Evolutionary conservation across 192 early-diverging fungal genomes (phyloP).

Genomic region (Borealophlyctis nickersoniae): DNA sequence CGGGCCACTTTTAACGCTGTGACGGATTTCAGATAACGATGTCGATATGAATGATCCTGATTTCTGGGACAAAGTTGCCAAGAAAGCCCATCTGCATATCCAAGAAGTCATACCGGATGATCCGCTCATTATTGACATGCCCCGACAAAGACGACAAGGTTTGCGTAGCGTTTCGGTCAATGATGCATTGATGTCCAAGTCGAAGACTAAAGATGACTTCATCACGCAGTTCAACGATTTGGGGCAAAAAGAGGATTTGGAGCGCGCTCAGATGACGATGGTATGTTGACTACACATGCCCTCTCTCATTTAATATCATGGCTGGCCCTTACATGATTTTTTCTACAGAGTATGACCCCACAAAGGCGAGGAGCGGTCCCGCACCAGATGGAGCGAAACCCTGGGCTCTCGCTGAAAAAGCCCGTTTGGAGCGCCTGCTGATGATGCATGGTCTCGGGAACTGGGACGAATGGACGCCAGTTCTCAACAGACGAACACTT

Average conservation of each 20-base stretch:
- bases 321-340: too few species aligned
- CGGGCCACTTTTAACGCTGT: background rate
- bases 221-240: slow-evolving; percentile 46
- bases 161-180: background rate
- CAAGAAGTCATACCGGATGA: slow-evolving; percentile 50
- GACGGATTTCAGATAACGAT: slow-evolving; percentile 33
- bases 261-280: slow-evolving; percentile 29
- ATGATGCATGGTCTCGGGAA: slow-evolving; percentile 51
- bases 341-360: background rate
- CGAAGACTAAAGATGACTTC: too few species aligned
- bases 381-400: slow-evolving; percentile 26
- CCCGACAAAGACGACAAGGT: slow-evolving; percentile 64
- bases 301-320: too few species aligned
- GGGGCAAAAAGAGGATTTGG: slow-evolving; percentile 43
- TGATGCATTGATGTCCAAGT: too few species aligned
- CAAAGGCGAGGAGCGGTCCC: background rate
- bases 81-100: slow-evolving; percentile 68
- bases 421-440: slow-evolving; percentile 47
- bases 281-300: too few species aligned
- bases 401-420: slow-evolving; percentile 54
- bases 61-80: slow-evolving; percentile 88
- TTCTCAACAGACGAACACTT: slow-evolving; percentile 9
- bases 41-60: slow-evolving; percentile 81
- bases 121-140: slow-evolving; percentile 66
- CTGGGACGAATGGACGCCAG: slow-evolving; percentile 59